Conservation (phyloP, 495 filamentous ascomycete genomes). For the Echria macrotheca region DNA sequence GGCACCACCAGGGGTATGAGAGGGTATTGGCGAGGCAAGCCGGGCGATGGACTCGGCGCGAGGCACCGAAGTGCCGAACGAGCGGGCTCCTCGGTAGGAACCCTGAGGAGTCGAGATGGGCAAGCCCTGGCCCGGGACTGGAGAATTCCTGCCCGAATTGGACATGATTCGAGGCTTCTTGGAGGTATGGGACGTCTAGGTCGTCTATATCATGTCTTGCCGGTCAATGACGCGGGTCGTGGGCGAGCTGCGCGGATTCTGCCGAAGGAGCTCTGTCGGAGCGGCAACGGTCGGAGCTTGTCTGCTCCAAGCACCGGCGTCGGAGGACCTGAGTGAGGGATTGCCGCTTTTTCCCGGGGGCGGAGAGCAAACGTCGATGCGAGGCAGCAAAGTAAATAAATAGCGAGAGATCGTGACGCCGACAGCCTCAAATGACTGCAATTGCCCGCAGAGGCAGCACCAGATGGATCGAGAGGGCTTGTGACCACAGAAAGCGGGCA, state of each 20-base stretch:
- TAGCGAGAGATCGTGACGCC: neutral
- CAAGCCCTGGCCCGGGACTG: conserved; percentile 27
- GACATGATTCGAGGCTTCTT: conserved; percentile 29
- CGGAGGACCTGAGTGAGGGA: no score
- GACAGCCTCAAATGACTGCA: no score
- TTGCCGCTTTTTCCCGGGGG: no score
- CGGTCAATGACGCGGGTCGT: no score
- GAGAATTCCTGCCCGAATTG: conserved; percentile 28
- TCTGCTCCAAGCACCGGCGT: no score
- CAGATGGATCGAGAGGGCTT: neutral
- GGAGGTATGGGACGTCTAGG: neutral
- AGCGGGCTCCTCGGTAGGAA: conserved; percentile 38
- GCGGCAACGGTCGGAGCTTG: no score
- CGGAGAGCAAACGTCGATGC: no score
- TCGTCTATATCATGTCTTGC: neutral
- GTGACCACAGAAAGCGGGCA: neutral
- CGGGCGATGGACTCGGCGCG: conserved; percentile 67
- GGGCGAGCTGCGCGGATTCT: no score
- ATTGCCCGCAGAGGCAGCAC: neutral
- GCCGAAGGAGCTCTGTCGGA: no score
- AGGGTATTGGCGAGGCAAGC: conserved; percentile 58
- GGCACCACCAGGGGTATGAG: conserved; percentile 35
- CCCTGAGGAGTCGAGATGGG: conserved; percentile 43
- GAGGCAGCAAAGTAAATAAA: no score
- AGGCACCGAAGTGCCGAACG: conserved; percentile 40